phyloP scores from a whole-genome alignment of 108 stramenopile genomes.

The Chaetoceros muelleri region DNA sequence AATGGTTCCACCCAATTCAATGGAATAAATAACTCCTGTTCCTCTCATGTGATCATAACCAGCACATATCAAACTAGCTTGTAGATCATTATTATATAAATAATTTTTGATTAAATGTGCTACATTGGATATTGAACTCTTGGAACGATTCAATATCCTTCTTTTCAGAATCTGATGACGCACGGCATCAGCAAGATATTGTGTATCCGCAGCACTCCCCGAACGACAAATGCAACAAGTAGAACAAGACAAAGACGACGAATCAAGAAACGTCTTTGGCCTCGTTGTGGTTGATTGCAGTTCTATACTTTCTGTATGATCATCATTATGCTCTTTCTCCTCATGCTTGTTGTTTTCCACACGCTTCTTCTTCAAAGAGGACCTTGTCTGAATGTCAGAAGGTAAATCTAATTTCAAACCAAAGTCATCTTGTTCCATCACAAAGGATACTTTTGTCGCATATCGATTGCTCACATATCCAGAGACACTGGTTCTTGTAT shows the following conservation, averaged over 20 bases:
- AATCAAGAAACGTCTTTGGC: no score
- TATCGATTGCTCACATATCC: slow-evolving; percentile 68
- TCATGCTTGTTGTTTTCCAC: background rate
- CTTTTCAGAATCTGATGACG: slow-evolving; percentile 32
- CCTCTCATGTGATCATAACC: slow-evolving; percentile 44
- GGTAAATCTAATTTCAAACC: slow-evolving; percentile 4
- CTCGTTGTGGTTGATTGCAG: slow-evolving; percentile 3
- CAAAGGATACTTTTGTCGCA: slow-evolving; percentile 58
- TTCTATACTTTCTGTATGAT: no score
- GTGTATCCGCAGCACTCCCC: slow-evolving; percentile 82
- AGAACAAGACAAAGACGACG: no score
- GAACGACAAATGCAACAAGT: slow-evolving; percentile 71
- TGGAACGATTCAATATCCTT: slow-evolving; percentile 15
- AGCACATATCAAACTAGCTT: slow-evolving; percentile 66
- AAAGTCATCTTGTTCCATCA: slow-evolving; percentile 26
- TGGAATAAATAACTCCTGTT: slow-evolving; percentile 49
- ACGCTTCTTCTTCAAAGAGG: slow-evolving; percentile 4
- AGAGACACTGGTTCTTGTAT: slow-evolving; percentile 58
- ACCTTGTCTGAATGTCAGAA: background rate
- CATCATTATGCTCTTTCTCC: slow-evolving; percentile 1
- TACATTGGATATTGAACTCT: slow-evolving; percentile 32
- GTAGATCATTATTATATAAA: slow-evolving; percentile 18
- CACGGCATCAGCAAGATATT: slow-evolving; percentile 39
- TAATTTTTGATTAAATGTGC: slow-evolving; percentile 46
- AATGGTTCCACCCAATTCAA: slow-evolving; percentile 41